Evolutionary conservation across 2,329 filamentous ascomycete species (phyloP), one percentile per base, ranked within the genome.

Genomic region (Ophiocordyceps polyrhachis-furcata): DNA sequence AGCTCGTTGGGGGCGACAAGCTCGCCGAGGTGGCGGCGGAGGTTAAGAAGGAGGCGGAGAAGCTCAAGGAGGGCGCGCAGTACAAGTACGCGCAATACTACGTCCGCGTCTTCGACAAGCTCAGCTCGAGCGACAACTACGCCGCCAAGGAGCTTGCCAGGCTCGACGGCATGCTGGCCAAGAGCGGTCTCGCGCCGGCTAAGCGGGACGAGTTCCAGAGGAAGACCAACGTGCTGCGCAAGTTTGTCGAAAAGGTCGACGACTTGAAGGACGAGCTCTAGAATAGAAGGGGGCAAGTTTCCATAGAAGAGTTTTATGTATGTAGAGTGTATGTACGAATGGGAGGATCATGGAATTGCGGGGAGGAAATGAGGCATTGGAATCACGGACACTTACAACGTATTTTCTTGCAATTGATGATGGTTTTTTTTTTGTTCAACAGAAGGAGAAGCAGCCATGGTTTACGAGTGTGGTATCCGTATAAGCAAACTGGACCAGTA

Each of bases 11-110:
- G 41, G 78, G 78, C 46, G 64, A 69, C 43, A 67, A 67, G 48
- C 63, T 84, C 45, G 68, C 74, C 41, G 76, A 81, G 50, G 74
- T 86, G 20, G 70, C 76, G 31, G 70, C 71, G 40, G 81, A 93
- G 64, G 71, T 83, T 44, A 80, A 81, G 68, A 81, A 81, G 67
- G 74, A 77, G 49, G 79, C 79, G 20, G 71, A 73, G 53, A 68
- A 64, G 44, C 61, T 91, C 44, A 75, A 81, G 65, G 79, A 74
- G 44, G 61, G 67, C 49, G 68, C 66, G 13, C 68, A 76, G 62
- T 63, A 81, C 62, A 85, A 84, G 69, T 93, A 89, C 58, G 85
- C 85, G 42, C 74, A 88, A 65, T 98, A 98, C 75, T 96, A 98
- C 63, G 71, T 91, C 61, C 85, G 84, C 61, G 87, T 93, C 45